Percentiles rank a stretch among this genome's conserved stretches.
Conservation (phyloP, 2,329 filamentous ascomycete species). For the Cryphonectria parasitica region DNA sequence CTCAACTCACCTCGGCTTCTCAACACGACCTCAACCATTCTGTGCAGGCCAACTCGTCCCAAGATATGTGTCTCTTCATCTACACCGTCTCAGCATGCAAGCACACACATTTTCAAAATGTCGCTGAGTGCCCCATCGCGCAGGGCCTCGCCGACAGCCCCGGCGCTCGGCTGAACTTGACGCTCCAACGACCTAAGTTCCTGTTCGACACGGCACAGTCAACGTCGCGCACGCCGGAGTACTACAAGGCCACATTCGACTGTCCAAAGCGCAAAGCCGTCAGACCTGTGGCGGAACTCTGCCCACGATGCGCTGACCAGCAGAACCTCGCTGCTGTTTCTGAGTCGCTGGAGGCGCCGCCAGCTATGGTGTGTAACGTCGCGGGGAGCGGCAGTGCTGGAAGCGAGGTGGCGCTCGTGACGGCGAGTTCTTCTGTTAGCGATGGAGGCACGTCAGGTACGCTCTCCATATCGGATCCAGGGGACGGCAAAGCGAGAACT, state of each 20-base stretch:
- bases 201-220: conserved; percentile 29
- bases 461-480: background rate
- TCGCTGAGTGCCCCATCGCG: conserved; percentile 37
- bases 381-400: conserved; percentile 1
- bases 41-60: background rate
- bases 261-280: conserved; percentile 25
- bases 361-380: background rate
- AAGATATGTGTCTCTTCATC: conserved; percentile 43
- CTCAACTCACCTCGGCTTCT: background rate
- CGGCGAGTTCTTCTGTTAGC: conserved; percentile 8
- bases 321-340: background rate
- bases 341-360: background rate
- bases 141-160: conserved; percentile 31
- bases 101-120: conserved; percentile 42
- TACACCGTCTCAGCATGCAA: conserved; percentile 37
- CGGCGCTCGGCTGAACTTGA: conserved; percentile 29
- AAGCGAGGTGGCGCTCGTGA: conserved; percentile 9
- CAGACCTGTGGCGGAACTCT: conserved; percentile 21
- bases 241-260: conserved; percentile 9
- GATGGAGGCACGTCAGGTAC: background rate
- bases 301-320: conserved; percentile 7
- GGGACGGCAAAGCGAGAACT: background rate
- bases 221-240: conserved; percentile 15
- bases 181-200: conserved; percentile 31
- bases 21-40: background rate